Base-by-base conservation (phyloP, 192 early-diverging fungal genomes). In the Coemansia sp. region DNA sequence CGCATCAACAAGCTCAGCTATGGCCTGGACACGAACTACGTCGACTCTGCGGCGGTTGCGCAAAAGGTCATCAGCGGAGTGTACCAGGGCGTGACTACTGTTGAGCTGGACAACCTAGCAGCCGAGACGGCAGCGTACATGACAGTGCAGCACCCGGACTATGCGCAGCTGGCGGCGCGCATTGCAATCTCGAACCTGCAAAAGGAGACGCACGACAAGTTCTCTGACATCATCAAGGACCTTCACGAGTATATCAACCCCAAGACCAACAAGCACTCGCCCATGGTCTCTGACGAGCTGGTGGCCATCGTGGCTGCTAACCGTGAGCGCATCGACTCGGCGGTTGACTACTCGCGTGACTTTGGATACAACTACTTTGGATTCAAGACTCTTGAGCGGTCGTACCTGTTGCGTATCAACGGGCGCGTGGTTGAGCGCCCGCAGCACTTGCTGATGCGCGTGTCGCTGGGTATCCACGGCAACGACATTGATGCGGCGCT, bases 361-460 rank as follows among this genome's bases (percentile, higher is more conserved):
- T 98, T 95, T 77, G 92, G 89, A 71, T 99, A 98, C 88, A 96
- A 96, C 85, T 99, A 90, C 87, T 99, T 99, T 90, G 97, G 97
- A 9, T 98, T 98, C 91, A 99, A 99, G 86, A 99, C 96, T 11
- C 88, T 99, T 8, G 97, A 99, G 85, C 90, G 97, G 26, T 93
- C 91, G 42, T 99, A 99, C 72, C 87, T 99, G 26, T 85, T 99
- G 64, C 87, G 89, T 62, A 91, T 98, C 79, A 89, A 93, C 67
- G 89, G 91, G 37, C 89, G 89, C 62, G 89, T 96, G 33, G 96
- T 93, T 3, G 96, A 99, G 84, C 80, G 97, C 38, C 97, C 97
- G 17, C 97, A 99, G 79, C 97, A 99, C 81, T 86, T 99, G 91
- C 80, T 99, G 47, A 99, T 99, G 97, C 93, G 97, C 72, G 96